Evolutionary conservation across 2,329 filamentous ascomycete genomes (phyloP).

Genomic region (Aspergillus transmontanensis): DNA sequence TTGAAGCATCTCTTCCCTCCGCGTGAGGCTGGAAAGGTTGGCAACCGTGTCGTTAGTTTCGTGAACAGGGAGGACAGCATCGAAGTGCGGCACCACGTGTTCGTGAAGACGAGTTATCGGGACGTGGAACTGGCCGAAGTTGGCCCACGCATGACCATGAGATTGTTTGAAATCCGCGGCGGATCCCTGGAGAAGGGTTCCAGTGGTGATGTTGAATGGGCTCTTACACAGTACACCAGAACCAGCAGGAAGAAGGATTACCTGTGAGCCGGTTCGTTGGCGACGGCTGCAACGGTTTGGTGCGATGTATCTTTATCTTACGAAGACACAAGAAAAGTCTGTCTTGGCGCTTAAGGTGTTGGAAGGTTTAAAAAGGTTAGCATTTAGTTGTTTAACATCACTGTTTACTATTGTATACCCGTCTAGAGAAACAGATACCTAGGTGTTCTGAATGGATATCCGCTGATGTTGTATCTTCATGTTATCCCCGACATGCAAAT

Average conservation of each 20-base stretch:
- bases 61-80: conserved; percentile 87
- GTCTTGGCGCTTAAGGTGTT: conserved; percentile 37
- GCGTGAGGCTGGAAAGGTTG: conserved; percentile 79
- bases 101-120: conserved; percentile 88
- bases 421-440: conserved; percentile 16
- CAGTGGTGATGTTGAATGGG: conserved; percentile 95
- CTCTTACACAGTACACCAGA: conserved; percentile 90
- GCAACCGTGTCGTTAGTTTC: conserved; percentile 87
- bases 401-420: conserved; percentile 25
- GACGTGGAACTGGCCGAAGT: conserved; percentile 88
- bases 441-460: not conserved
- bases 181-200: conserved; percentile 88
- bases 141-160: conserved; percentile 95
- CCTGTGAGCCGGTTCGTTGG: conserved; percentile 54
- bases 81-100: conserved; percentile 90
- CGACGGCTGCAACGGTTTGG: conserved; percentile 13
- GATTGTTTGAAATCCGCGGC: conserved; percentile 86
- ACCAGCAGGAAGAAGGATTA: conserved; percentile 96
- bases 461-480: not conserved
- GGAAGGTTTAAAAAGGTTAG: conserved; percentile 24
- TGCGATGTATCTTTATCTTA: conserved; percentile 19
- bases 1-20: conserved; percentile 94
- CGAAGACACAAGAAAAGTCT: conserved; percentile 25
- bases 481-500: not conserved
- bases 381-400: conserved; percentile 21